Evolutionary conservation across 2,329 filamentous ascomycete genomes (phyloP), one percentile per base, ranked within the genome.

Genomic region (Coccinonectria pachysandricola): DNA sequence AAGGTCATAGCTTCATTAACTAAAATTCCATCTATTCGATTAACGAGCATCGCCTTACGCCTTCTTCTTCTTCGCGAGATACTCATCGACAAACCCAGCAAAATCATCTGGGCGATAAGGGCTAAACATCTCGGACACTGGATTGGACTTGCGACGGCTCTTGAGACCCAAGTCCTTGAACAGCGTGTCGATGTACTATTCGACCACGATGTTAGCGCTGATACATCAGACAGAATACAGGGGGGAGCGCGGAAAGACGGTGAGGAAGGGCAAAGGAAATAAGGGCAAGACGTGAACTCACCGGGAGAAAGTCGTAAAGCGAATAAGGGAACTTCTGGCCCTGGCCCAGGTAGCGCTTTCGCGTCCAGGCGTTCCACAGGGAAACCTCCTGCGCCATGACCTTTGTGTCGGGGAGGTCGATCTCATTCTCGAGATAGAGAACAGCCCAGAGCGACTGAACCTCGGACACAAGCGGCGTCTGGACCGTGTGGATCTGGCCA

Each of bases 381-480:
- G 19, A 27, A 5, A 27, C 14, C 15, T 27, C 26, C n/a, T 17
- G 10, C 8, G 19, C 26, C 26, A 27, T 27, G 8, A n/a, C 13
- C n/a, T 27, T 20, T 5, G 9, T 12, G 13, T 27, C 19, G 3
- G 26, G 26, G 2, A 27, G 19, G 10, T 27, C 19, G n/a, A 27
- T 23, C 5, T 22, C 20, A 10, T 20, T 20, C 19, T 16, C 9
- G 8, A 27, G 19, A 22, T 27, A 27, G 12, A 15, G 19, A 11
- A 27, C 19, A n/a, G 26, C 26, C 26, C 26, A 27, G n/a, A 27
- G 19, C 15, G 26, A 15, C 14, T 27, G 26, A 14, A 27, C 19
- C 15, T 27, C 26, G 3, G 26, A 22, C 6, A 27, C 19, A 12
- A 22, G n/a, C 7, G 26, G 26, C 10, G 26, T 27, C 11, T 27